Evolutionary conservation across 805 yeast species (phyloP).

Genomic region (Candida pseudoglaebosa): DNA sequence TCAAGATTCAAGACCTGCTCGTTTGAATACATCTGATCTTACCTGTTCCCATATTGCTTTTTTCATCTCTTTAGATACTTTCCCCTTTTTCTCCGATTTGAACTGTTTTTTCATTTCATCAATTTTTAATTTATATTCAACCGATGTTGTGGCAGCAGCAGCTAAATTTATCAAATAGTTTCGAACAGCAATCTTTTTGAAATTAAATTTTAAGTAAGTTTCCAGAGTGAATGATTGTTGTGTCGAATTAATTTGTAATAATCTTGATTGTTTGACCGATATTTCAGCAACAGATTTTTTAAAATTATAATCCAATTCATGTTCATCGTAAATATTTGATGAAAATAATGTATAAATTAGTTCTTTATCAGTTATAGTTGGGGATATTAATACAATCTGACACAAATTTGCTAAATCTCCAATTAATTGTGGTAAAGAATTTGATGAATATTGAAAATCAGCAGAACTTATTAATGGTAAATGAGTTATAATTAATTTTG

Average conservation of each 20-base stretch:
- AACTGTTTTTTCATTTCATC: slow-evolving; percentile 29
- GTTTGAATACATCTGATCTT: slow-evolving; percentile 46
- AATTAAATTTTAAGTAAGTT: slow-evolving; percentile 30
- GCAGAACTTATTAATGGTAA: slow-evolving; percentile 38
- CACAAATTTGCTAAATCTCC: slow-evolving; percentile 41
- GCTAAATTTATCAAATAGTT: slow-evolving; percentile 50
- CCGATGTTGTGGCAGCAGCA: slow-evolving; percentile 52
- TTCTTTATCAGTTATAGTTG: slow-evolving; percentile 40
- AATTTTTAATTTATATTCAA: slow-evolving; percentile 42
- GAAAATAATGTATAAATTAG: slow-evolving; percentile 37
- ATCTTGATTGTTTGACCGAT: slow-evolving; percentile 44
- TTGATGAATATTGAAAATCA: slow-evolving; percentile 28
- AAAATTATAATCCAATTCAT: slow-evolving; percentile 41
- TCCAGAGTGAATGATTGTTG: slow-evolving; percentile 29
- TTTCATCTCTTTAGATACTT: slow-evolving; percentile 38
- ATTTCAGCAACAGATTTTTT: slow-evolving; percentile 46
- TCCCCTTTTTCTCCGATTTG: slow-evolving; percentile 21
- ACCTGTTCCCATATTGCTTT: slow-evolving; percentile 47
- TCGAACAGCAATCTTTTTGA: slow-evolving; percentile 43
- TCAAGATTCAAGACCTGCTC: slow-evolving; percentile 35
- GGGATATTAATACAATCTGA: slow-evolving; percentile 36
- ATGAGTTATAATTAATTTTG: slow-evolving; percentile 39
- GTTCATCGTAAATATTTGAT: slow-evolving; percentile 46
- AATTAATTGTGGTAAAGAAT: slow-evolving; percentile 34
- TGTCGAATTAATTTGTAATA: slow-evolving; percentile 34